Base-by-base conservation (phyloP, 2,329 filamentous ascomycete genomes). In the Mycogone perniciosa region DNA sequence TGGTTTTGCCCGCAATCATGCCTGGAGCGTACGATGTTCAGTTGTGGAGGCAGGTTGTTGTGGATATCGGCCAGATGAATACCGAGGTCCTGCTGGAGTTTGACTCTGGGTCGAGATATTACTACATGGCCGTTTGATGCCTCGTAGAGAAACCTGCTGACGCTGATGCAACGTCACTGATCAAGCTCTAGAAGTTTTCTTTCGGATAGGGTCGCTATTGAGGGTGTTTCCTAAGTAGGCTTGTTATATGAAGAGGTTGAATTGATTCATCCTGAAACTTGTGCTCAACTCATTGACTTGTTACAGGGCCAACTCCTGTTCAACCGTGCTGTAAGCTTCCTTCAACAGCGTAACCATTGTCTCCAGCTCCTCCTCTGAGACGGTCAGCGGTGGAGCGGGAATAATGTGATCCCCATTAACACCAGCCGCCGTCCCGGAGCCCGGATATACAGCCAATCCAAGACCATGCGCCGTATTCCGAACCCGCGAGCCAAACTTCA, bases 311-410 rank as follows among this genome's bases (percentile, higher is more conserved):
- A 53, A 26, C 3, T 40, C 35, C 31, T 3, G 13, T 13, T 53
- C 55, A 6, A 55, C 53, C 5, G 30, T 37, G 40, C 53, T 39
- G 26, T 57, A 54, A 9, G 55, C 44, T 34, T 39, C 47, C 44
- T 54, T 48, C 8, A 55, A 38, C 39, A 55, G n/a, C 34, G 34
- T 44, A 37, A 54, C 48, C 48, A 55, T 6, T 31, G 41, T 11
- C 8, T 29, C 31, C 6, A 67, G 13, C 31, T 67, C 57, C 9
- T 57, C 58, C 7, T 56, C 52, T 0, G 75, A 81, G 26, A 84
- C 72, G 38, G 80, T 88, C 63, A 83, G 89, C 0, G 86, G 76
- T 1, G 88, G 87, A 2, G 85, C 79, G 11, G 91, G 60, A n/a
- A 90, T 73, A 34, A 89, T 70, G 63, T 88, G 84, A 60, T 91